Evolutionary conservation across 371 early-diverging fungal genomes (phyloP), one percentile per base, ranked within the genome.

Genomic region (Syncephalastrum racemosum): DNA sequence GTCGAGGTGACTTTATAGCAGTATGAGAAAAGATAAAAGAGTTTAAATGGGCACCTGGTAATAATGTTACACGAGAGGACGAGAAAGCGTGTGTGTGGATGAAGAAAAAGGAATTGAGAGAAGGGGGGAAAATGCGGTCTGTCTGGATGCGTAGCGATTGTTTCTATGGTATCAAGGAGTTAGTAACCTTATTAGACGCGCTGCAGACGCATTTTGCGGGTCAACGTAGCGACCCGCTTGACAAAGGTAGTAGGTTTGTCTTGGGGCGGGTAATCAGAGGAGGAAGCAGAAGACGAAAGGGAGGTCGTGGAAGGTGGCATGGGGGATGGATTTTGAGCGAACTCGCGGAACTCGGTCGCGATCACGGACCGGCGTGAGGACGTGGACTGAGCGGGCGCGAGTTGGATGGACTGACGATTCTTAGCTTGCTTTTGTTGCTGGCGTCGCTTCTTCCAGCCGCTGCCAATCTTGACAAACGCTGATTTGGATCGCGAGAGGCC

Each of bases 381-480:
- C 1, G 36, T 31, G 36, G 36, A 31, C 36, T 31, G 36, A 10
- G 36, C 36, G 10, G 36, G 36, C 6, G 36, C 36, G 36, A 31
- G 36, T 31, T 31, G 52, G 14, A 40, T 42, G 18, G 52, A 51
- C 2, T 24, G 18, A 18, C 47, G 52, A 18, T 39, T 16, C 4
- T 51, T n/a, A 12, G 10, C 36, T 8, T 31, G 48, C 12, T 57
- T 19, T 5, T 45, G 49, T 41, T 46, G 27, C 25, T 54, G 59
- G 27, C 43, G 18, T 24, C 41, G 48, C 2, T 48, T 25, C 31
- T 45, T 53, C 44, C 46, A 50, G 16, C 70, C 70, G 22, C 58
- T 66, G 7, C 73, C 77, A 53, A 77, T 71, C 18, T 65, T 68
- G 18, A 73, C 65, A 64, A 77, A 70, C 4, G 66, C 58, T 3